Evolutionary conservation across 1,139 yeast genomes (phyloP), one percentile per base, ranked within the genome.

Genomic region (Yamadazyma sp.): DNA sequence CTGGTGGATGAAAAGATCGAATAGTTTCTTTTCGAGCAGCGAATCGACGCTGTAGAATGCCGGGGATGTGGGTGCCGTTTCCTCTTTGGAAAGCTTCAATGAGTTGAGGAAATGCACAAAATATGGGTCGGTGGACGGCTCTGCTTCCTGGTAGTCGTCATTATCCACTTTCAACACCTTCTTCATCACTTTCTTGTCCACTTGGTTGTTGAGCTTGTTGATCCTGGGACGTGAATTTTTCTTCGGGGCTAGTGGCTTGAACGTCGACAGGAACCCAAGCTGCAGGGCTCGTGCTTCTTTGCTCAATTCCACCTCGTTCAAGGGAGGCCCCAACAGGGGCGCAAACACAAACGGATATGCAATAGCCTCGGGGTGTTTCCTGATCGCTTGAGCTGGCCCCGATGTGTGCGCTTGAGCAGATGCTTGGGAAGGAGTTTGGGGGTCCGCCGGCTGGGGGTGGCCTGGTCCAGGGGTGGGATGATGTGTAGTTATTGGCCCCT

Each of bases 171-270:
- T 40, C 6, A 36, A 30, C 31, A 34, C 30, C 17, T 31, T 42
- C 4, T 34, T 10, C 16, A 34, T 14, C 9, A 41, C 39, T 27
- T 43, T 34, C 20, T 43, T 43, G 28, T 36, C 33, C 33, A 31
- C 17, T 7, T 34, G 17, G 12, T 45, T 45, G 35, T 48, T 51
- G 20, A 67, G 53, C 43, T 64, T 65, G 46, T 66, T 58, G 43
- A 68, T 67, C 22, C 71, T 49, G 1, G 74, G 74, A 27, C 60
- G 57, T 12, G 62, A 51, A 46, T 67, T 67, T 42, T 56, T 55
- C 44, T 68, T 68, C 9, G 73, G 66, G 33, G 61, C 62, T 5
- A 56, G 61, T 5, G 74, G 74, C 41, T 63, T 64, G 53, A 58
- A 67, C 38, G 42, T 48, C n/a, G 60, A 46, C 6, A 39, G 33